These are phyloP conservation scores for Rhodotorula graminis DNA, from an alignment of 768 basidiomycete species.

Conservation along the genomic window DNA sequence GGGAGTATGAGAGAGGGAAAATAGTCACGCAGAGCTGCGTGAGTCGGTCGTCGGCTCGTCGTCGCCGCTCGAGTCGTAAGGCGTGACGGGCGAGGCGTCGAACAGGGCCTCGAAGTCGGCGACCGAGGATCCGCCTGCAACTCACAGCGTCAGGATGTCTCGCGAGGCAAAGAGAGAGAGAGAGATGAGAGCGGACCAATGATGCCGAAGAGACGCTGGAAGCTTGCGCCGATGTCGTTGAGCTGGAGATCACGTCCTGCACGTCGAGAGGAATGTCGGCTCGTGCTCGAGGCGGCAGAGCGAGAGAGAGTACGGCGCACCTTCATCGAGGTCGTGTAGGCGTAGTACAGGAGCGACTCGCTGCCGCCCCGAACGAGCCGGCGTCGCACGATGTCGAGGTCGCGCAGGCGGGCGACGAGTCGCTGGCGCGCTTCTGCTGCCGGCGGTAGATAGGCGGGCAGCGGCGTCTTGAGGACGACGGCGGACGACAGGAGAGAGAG, in stretches of 20 bases:
- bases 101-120: conserved; percentile 36
- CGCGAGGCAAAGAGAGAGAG: not conserved
- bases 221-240: conserved; percentile 68
- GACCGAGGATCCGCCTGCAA: conserved; percentile 17
- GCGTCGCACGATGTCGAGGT: conserved; percentile 79
- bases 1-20: not conserved
- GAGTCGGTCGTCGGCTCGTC: not conserved
- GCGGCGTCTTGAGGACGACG: conserved; percentile 77
- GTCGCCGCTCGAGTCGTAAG: not conserved
- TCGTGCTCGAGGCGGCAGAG: too few species aligned
- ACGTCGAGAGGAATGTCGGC: not conserved
- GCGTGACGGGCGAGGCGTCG: not conserved
- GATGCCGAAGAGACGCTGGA: conserved; percentile 88
- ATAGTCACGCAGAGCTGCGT: not conserved
- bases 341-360: conserved; percentile 79
- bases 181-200: conserved; percentile 16
- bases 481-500: conserved; percentile 74
- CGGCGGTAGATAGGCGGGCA: conserved; percentile 94
- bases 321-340: conserved; percentile 81
- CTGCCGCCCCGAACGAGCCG: conserved; percentile 73
- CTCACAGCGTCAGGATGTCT: too few species aligned
- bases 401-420: conserved; percentile 75
- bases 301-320: conserved; percentile 44
- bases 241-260: conserved; percentile 80
- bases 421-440: conserved; percentile 76